These are phyloP conservation scores for Claviceps lovelessii DNA, from an alignment of 2,329 filamentous ascomycete species.

Conservation along the genomic window DNA sequence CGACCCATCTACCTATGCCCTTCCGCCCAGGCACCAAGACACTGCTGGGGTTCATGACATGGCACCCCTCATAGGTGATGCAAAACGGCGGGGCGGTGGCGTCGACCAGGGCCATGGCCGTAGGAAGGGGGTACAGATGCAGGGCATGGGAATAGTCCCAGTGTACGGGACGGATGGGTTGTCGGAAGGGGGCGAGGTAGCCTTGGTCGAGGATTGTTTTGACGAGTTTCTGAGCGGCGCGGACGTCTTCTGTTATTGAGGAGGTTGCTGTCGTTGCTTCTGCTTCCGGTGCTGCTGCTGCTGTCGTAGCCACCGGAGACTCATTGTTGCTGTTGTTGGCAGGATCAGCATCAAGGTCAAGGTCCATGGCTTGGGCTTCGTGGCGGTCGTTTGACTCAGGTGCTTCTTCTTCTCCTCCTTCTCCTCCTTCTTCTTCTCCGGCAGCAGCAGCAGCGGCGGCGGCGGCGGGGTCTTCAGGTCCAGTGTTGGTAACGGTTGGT, in stretches of 20 bases:
- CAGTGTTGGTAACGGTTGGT: background rate
- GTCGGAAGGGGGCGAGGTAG: conserved; percentile 72
- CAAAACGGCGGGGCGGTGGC: conserved; percentile 68
- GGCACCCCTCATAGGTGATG: conserved; percentile 86
- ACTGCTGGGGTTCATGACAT: conserved; percentile 83
- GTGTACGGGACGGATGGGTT: conserved; percentile 64
- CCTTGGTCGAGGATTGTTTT: conserved; percentile 88
- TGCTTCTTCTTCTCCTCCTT: conserved; percentile 14
- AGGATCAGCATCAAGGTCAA: conserved; percentile 29
- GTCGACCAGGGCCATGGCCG: conserved; percentile 70
- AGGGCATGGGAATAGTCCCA: conserved; percentile 75
- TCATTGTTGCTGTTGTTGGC: conserved; percentile 16
- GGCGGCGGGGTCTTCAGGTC: too few relatives aligned
- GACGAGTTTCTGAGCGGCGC: conserved; percentile 60
- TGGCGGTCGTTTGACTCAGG: conserved; percentile 8
- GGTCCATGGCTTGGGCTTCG: conserved; percentile 10
- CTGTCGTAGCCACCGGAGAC: conserved; percentile 5
- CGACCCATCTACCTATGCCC: conserved; percentile 66
- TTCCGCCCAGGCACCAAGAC: conserved; percentile 56
- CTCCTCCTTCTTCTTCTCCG: conserved; percentile 14
- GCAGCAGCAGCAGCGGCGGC: conserved; percentile 12
- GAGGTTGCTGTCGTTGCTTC: conserved; percentile 7
- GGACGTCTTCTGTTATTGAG: conserved; percentile 31
- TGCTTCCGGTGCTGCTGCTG: background rate
- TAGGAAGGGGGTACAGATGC: conserved; percentile 78